Base-by-base conservation (phyloP, 331 rosid genomes). In the Saraca asoca region DNA sequence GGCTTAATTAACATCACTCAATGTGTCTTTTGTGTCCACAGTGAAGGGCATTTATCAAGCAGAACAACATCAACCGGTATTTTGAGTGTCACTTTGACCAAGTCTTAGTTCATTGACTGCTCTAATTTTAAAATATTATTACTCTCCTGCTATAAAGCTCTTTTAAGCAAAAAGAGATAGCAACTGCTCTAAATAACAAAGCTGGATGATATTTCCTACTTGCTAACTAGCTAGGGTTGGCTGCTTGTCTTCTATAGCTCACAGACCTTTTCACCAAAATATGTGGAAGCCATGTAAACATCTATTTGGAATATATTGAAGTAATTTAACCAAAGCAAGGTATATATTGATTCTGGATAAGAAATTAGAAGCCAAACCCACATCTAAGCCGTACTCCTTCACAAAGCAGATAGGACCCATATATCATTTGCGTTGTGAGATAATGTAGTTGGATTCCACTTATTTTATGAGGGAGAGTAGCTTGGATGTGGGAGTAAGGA, bases 1-100 rank as follows among this genome's bases (percentile, higher is more conserved):
- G 62, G 72, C 70, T 64, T 49, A 64, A 64, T 71, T 56, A 66
- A 20, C 62, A 66, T 71, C 81, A 76, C 52, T 19, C 74, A 71
- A 31, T 62, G 41, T 69, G 75, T 75, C 62, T 44, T 69, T 55
- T 46, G 63, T 58, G 68, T 70, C 73, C 42, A 76, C 81, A 51
- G 11, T 11, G 37, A 62, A 52, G 9, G 69, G 51, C 76, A 70
- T 70, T 62, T 57, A 64, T 52, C 33, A 43, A 51, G 50, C 18
- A 58, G 39, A 60, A 19, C 42, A 39, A 24, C 31, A 24, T 63
- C 64, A 43, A 67, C 64, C 31, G 31, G 31, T 11, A 18, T 51
- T 51, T 51, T 34, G 69, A 67, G 64, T 68, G 59, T 61, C 51
- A 10, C n/a, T 38, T 75, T 67, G 8, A 45, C 44, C 59, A 19